Percentiles rank a stretch among this genome's conserved stretches.
phyloP scores from a whole-genome alignment of 2,329 filamentous ascomycete species.

The Samsoniella hepiali region DNA sequence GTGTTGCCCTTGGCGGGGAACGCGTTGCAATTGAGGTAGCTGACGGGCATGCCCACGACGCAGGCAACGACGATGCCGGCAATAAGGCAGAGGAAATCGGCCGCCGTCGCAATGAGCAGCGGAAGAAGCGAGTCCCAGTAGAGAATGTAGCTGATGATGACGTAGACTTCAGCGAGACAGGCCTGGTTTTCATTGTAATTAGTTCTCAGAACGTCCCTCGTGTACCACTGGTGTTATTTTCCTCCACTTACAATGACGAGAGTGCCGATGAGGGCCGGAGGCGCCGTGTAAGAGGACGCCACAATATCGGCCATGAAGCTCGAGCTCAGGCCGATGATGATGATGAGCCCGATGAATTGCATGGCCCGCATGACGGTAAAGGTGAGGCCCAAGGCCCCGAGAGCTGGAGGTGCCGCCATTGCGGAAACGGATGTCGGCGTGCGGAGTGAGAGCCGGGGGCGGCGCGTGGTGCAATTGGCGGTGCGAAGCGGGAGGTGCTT shows the following conservation, averaged over 20 bases:
- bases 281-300: conserved; percentile 59
- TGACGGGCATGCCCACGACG: conserved; percentile 75
- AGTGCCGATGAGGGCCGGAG: conserved; percentile 72
- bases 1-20: conserved; percentile 42
- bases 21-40: conserved; percentile 67
- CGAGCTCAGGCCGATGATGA: conserved; percentile 74
- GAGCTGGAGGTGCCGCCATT: conserved; percentile 49
- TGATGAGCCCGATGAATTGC: conserved; percentile 68
- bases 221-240: too few species aligned
- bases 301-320: conserved; percentile 81
- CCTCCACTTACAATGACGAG: conserved; percentile 67
- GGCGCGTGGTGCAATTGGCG: conserved; percentile 35
- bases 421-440: conserved; percentile 33
- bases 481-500: conserved; percentile 42
- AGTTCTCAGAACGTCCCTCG: neutral
- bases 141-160: conserved; percentile 74
- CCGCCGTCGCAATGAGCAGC: conserved; percentile 62
- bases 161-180: conserved; percentile 75
- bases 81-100: conserved; percentile 69
- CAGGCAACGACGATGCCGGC: conserved; percentile 75
- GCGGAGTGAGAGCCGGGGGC: conserved; percentile 43
- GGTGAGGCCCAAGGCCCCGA: conserved; percentile 72
- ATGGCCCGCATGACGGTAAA: conserved; percentile 72
- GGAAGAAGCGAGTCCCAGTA: conserved; percentile 75
- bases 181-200: conserved; percentile 49